Evolutionary conservation across 192 early-diverging fungal genomes (phyloP), one percentile per base, ranked within the genome.

Genomic region (Gaertneriomyces semiglobifer): DNA sequence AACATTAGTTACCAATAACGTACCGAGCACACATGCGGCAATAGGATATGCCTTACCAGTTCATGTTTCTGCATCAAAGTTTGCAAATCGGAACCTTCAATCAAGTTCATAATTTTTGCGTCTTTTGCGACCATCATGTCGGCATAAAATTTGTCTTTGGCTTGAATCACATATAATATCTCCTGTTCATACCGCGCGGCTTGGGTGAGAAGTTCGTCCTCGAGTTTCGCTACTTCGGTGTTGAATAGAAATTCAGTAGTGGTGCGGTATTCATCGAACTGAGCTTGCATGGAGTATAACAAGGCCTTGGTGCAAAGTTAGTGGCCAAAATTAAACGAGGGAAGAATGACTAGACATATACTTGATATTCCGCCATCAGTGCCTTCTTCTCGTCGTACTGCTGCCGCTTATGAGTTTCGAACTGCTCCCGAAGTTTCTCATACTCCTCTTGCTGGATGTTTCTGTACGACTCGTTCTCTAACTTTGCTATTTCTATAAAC

Each of bases 51-150:
- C n/a, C 53, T 3, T 68, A 80, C 84, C 69, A 86, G 40, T 63
- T 86, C 84, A 66, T 86, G 82, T 62, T 86, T 84, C 66, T 86
- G 82, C 73, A 86, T 83, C 51, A 86, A 60, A 18, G 70, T 75
- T 62, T 85, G 80, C 69, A 86, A 63, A 59, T 86, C 84, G 4
- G 74, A 75, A 0, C 84, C 84, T 62, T 86, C 84, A 53, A 86
- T 83, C 53, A 86, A 53, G 42, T 75, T 80, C 82, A 86, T 85
- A 53, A 86, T 86, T 63, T 86, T 86, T 6, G 84, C 84, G 69
- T 86, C 84, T 68, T 86, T 86, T 9, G 82, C 70, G 7, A 86
- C 79, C 84, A 86, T 86, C 82, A 86, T 81, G 59, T 86, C 84
- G 6, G 77, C 63, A 53, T 86, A 86, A 52, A 86, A 86, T 70